phyloP scores from a whole-genome alignment of 2,329 filamentous ascomycete species.

The Colletotrichum godetiae region DNA sequence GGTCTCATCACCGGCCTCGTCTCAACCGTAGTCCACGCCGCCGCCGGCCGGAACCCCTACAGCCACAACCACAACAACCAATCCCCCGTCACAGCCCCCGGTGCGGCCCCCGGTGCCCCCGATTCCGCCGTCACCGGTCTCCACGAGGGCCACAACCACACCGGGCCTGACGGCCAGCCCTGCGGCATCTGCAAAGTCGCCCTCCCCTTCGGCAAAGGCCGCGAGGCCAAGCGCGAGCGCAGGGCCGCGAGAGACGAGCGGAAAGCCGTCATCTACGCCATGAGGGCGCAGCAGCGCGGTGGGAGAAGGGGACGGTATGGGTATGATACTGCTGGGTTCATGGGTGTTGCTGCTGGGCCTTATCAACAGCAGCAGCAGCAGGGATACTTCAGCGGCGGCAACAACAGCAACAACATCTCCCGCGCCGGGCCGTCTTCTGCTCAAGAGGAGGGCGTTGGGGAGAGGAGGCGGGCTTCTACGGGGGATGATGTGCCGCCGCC shows the following conservation, averaged over 20 bases:
- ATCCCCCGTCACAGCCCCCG: neutral
- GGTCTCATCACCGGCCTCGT: conserved; percentile 35
- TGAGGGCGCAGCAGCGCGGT: conserved; percentile 20
- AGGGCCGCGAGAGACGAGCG: conserved; percentile 24
- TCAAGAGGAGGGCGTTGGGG: conserved; percentile 17
- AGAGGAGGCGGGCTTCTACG: neutral
- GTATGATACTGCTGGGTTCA: neutral
- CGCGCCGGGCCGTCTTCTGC: neutral
- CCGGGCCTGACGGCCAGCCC: conserved; percentile 10
- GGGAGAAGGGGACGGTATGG: conserved; percentile 2
- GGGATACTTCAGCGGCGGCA: neutral
- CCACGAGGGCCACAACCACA: neutral
- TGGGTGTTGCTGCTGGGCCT: neutral
- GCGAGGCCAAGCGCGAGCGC: conserved; percentile 29
- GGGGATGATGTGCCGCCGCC: conserved; percentile 25
- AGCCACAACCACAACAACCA: conserved; percentile 22
- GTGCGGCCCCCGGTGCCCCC: neutral
- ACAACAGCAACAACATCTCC: neutral
- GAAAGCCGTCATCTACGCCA: conserved; percentile 16
- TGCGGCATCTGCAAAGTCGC: conserved; percentile 31
- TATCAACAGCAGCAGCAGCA: conserved; percentile 2
- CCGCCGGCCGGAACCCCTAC: conserved; percentile 32
- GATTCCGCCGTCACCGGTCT: neutral
- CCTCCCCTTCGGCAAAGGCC: conserved; percentile 25
- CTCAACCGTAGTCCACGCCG: conserved; percentile 30